A percentile compares a stretch with the other conserved stretches of the same genome.
Evolutionary conservation across 371 early-diverging fungal genomes (phyloP).

Genomic region (Mucor ambiguus): DNA sequence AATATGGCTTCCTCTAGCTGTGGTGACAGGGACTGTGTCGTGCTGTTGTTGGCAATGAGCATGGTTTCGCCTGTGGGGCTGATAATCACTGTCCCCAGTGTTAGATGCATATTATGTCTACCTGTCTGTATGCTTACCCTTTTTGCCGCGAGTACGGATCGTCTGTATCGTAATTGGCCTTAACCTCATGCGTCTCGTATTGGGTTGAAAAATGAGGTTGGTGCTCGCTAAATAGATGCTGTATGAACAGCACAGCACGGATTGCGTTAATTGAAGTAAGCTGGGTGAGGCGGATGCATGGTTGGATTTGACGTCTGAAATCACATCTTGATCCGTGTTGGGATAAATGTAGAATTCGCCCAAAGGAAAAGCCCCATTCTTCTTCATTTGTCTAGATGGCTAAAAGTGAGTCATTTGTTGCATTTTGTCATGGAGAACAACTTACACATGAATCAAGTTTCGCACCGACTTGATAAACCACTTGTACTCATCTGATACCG

Average conservation of each 20-base stretch:
- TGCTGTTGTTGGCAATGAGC: constrained; percentile 16
- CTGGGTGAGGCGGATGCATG: not conserved
- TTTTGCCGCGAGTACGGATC: constrained; percentile 23
- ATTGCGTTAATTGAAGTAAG: not conserved
- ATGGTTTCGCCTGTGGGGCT: constrained; percentile 42
- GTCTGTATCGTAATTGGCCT: constrained; percentile 24
- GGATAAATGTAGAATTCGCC: constrained; percentile 49
- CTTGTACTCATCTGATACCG: constrained; percentile 43
- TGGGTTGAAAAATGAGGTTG: constrained; percentile 45
- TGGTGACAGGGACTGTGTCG: constrained; percentile 16
- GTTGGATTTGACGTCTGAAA: not conserved
- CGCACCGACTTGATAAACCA: constrained; percentile 40
- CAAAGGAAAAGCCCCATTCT: constrained; percentile 39
- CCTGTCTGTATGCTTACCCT: constrained; percentile 16
- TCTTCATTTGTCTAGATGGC: constrained; percentile 37
- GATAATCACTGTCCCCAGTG: constrained; percentile 27
- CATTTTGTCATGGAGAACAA: not conserved
- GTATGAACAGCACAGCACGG: constrained; percentile 36
- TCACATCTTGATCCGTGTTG: constrained; percentile 10
- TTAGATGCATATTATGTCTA: not conserved
- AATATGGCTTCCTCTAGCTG: constrained; percentile 29
- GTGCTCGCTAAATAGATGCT: constrained; percentile 44
- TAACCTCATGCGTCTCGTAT: constrained; percentile 37
- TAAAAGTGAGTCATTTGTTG: not conserved
- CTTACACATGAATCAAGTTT: constrained; percentile 44